Evolutionary conservation across 208 protist species (phyloP).

Genomic region (Acanthamoeba lenticulata): DNA sequence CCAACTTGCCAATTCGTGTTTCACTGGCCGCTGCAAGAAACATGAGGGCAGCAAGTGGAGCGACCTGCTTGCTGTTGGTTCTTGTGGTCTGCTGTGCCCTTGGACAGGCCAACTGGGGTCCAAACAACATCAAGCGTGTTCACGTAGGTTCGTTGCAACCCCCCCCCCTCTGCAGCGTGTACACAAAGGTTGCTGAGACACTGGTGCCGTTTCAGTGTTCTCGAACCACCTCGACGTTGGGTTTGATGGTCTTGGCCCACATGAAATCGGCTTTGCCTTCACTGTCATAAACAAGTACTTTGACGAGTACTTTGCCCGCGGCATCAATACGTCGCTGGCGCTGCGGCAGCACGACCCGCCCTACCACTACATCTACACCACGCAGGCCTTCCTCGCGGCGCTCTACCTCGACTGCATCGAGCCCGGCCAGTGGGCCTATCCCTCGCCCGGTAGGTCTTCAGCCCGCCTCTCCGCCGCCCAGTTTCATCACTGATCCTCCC

Average conservation of each 20-base stretch:
- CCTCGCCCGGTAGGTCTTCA: neutral
- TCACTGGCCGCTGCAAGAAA: too few relatives aligned
- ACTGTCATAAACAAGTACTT: conserved; percentile 51
- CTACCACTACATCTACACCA: conserved; percentile 3
- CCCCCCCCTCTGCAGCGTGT: neutral
- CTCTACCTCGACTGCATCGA: conserved; percentile 50
- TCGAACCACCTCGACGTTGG: conserved; percentile 50
- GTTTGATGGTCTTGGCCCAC: neutral
- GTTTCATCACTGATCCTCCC: neutral
- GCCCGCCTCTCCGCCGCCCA: too few relatives aligned
- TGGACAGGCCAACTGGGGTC: neutral
- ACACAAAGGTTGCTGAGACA: neutral
- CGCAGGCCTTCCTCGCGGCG: neutral
- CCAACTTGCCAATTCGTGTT: too few relatives aligned
- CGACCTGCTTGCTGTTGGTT: too few relatives aligned
- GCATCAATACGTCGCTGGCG: neutral
- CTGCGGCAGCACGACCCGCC: neutral
- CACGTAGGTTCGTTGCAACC: neutral
- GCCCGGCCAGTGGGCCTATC: neutral
- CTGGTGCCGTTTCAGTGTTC: neutral
- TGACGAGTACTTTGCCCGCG: conserved; percentile 10
- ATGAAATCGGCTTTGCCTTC: neutral
- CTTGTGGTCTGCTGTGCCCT: neutral
- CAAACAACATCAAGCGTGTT: neutral
- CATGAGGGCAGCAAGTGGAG: too few relatives aligned